These are phyloP conservation scores for Suillus plorans DNA, from an alignment of 768 basidiomycete species.

Conservation along the genomic window DNA sequence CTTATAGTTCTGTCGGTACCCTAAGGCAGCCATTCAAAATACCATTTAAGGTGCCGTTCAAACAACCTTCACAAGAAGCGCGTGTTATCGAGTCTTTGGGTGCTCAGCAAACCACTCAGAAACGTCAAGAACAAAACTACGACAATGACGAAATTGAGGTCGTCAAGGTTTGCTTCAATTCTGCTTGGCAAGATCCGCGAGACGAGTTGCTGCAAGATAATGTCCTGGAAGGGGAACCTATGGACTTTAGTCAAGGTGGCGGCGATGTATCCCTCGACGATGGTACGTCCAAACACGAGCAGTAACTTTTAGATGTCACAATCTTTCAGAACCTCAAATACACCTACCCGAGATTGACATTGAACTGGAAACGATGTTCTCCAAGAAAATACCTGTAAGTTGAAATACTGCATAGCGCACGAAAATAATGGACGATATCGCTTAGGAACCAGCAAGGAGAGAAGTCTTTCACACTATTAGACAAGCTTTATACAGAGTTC, in stretches of 20 bases:
- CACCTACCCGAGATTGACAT: conserved; percentile 31
- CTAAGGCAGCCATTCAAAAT: conserved; percentile 52
- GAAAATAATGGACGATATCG: neutral
- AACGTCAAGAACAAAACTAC: neutral
- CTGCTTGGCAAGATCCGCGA: conserved; percentile 8
- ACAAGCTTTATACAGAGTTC: conserved; percentile 36
- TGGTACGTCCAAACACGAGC: neutral
- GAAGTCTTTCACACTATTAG: conserved; percentile 40
- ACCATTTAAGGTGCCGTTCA: conserved; percentile 41
- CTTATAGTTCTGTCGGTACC: conserved; percentile 38
- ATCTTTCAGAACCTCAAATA: conserved; percentile 10
- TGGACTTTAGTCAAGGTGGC: neutral
- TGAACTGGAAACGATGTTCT: conserved; percentile 40
- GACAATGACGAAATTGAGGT: conserved; percentile 1
- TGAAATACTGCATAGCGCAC: neutral
- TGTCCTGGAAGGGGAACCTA: neutral
- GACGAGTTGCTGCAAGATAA: neutral
- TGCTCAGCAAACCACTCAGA: neutral
- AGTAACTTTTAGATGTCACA: neutral
- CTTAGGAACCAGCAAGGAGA: conserved; percentile 36
- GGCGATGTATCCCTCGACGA: too few relatives aligned
- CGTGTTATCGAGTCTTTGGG: neutral
- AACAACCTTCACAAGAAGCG: conserved; percentile 18
- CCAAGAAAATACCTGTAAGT: conserved; percentile 43
- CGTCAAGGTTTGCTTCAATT: conserved; percentile 10